These are phyloP conservation scores for Sarcodon aspratus DNA, from an alignment of 768 basidiomycete genomes.

Conservation along the genomic window DNA sequence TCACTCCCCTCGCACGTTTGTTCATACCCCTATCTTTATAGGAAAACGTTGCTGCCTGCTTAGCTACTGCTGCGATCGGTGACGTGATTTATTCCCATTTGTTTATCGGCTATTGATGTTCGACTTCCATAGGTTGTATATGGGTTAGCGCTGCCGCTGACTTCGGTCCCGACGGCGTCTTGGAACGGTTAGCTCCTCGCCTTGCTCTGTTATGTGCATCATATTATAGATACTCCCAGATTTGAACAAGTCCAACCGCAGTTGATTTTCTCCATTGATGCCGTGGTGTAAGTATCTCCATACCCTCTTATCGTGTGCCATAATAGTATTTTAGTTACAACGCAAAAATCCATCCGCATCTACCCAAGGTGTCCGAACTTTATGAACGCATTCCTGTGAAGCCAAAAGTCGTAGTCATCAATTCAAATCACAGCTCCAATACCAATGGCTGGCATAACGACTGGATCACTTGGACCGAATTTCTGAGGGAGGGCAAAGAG, in stretches of 20 bases:
- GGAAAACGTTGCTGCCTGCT: constrained; percentile 61
- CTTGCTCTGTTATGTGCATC: not conserved
- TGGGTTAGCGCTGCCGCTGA: constrained; percentile 80
- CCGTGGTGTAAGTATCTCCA: constrained; percentile 43
- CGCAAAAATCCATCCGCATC: constrained; percentile 54
- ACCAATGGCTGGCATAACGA: constrained; percentile 28
- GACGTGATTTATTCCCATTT: not conserved
- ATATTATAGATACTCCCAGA: constrained; percentile 18
- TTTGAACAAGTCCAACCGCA: constrained; percentile 73
- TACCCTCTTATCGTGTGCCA: not conserved
- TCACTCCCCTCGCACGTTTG: not conserved
- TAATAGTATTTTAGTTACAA: constrained; percentile 43
- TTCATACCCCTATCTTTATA: constrained; percentile 13
- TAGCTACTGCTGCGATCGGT: constrained; percentile 59
- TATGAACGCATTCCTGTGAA: constrained; percentile 20
- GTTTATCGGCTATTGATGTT: not conserved
- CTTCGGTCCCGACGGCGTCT: constrained; percentile 69
- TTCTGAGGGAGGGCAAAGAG: constrained; percentile 34
- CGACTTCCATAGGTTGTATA: constrained; percentile 35
- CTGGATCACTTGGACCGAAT: constrained; percentile 46
- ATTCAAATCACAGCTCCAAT: constrained; percentile 15
- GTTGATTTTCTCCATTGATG: constrained; percentile 63
- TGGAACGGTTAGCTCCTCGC: constrained; percentile 44
- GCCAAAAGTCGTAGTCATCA: constrained; percentile 47
- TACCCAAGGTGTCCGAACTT: constrained; percentile 53